Evolutionary conservation across 2,329 filamentous ascomycete genomes (phyloP).

Genomic region (Eutypa lata): DNA sequence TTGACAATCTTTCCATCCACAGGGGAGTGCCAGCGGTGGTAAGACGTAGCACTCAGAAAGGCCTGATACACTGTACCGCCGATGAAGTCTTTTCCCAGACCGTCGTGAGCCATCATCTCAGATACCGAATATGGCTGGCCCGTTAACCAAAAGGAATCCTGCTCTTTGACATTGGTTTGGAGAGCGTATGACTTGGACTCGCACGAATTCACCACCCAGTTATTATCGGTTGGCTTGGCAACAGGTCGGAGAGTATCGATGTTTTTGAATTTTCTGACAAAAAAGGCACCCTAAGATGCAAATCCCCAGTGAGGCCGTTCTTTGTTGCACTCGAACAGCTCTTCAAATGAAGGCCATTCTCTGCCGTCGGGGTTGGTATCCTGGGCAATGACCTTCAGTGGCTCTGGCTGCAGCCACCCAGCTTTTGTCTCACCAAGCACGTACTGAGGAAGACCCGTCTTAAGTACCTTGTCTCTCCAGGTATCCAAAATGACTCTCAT

Average conservation of each 20-base stretch:
- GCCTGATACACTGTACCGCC: constrained; percentile 56
- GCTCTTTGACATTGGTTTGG: constrained; percentile 34
- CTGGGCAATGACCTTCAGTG: not conserved
- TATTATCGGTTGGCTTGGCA: constrained; percentile 37
- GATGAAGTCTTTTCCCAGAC: constrained; percentile 40
- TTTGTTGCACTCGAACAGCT: constrained; percentile 39
- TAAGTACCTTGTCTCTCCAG: constrained; percentile 29
- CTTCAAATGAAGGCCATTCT: constrained; percentile 26
- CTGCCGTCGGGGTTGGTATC: constrained; percentile 5
- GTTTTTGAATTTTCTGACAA: constrained; percentile 45
- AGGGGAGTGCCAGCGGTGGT: constrained; percentile 57
- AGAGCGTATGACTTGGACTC: constrained; percentile 48
- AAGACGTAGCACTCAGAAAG: constrained; percentile 51
- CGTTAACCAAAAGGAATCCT: constrained; percentile 55
- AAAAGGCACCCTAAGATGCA: constrained; percentile 55
- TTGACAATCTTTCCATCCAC: constrained; percentile 50
- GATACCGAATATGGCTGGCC: constrained; percentile 49
- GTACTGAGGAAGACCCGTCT: not conserved
- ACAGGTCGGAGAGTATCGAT: constrained; percentile 40
- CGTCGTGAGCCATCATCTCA: constrained; percentile 46
- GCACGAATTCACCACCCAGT: constrained; percentile 50
- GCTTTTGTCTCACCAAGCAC: not conserved
- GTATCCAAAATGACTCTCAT: constrained; percentile 47
- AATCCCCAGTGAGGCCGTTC: constrained; percentile 38
- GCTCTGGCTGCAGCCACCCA: constrained; percentile 7